A percentile compares a stretch with the other conserved stretches of the same genome.
Conservation (phyloP, 345 rosid species). For the Eucalyptus pauciflora region DNA sequence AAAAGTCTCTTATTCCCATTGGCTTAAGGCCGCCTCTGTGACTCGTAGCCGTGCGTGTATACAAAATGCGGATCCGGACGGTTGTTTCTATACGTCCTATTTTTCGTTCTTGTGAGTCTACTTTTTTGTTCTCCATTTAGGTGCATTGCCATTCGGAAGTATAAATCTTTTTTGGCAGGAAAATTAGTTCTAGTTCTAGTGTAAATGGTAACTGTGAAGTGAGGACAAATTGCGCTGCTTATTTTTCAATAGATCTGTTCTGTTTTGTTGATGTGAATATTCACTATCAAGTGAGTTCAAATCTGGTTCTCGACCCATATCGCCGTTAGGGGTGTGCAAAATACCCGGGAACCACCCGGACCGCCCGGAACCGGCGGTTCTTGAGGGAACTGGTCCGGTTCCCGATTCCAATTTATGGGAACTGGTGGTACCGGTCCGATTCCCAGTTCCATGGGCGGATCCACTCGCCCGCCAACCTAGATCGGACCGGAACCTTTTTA, state of each 20-base stretch:
- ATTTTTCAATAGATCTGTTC: background rate
- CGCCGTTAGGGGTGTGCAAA: background rate
- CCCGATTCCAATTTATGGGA: too few relatives aligned
- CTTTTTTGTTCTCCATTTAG: background rate
- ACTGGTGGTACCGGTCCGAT: too few relatives aligned
- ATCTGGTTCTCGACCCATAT: background rate
- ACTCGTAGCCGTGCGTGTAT: background rate
- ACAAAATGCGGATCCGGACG: background rate
- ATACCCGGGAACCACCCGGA: too few relatives aligned
- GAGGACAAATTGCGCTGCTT: background rate
- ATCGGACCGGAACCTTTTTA: too few relatives aligned
- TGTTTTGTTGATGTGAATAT: background rate
- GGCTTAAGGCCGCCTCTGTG: background rate
- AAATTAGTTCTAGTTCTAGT: background rate
- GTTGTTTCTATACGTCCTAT: background rate
- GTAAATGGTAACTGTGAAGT: background rate
- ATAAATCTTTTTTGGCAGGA: background rate
- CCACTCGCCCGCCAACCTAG: too few relatives aligned
- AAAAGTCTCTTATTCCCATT: background rate
- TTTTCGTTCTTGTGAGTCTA: background rate
- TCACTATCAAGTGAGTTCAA: background rate
- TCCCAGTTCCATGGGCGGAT: too few relatives aligned
- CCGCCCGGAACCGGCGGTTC: too few relatives aligned
- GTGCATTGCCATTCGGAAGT: background rate
- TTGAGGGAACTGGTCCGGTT: too few relatives aligned